Evolutionary conservation across 352 stramenopile species (phyloP), one percentile per base, ranked within the genome.

Genomic region (Pythium folliculosum): DNA sequence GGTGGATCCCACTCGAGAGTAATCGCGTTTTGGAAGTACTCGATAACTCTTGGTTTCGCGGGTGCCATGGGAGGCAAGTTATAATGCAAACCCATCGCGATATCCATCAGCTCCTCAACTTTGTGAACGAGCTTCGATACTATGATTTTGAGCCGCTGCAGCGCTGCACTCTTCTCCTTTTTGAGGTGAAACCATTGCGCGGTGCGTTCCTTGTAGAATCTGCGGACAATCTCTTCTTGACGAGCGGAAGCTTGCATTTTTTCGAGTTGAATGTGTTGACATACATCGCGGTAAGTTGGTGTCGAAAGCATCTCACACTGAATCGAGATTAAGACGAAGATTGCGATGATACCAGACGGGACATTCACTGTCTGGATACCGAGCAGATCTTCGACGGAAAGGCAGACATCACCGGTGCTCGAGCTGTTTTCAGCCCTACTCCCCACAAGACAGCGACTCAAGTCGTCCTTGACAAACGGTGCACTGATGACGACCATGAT

Each of bases 101-200:
- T 95, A 58, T 96, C 88, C 86, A 96, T 94, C 43, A 96, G 78
- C 59, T 96, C 88, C 69, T 94, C 85, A 9, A 95, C 85, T 55
- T 95, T 95, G 61, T 96, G 86, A 0, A 96, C 88, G 1, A 95
- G 74, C 63, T 94, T 95, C 0, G 85, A 94, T 6, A 96, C 88
- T 58, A 95, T 95, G 7, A 94, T 83, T 55, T 94, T 95, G 13
- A 96, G 78, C 1, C 87, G 82, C 61, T 92, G 81, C 57, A 96
- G 84, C 0, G 84, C 87, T 13, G 84, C 77, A 55, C 86, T 90
- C 62, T 96, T 96, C 37, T 94, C 85, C 45, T 88, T 89, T 66
- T 96, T 96, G 45, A 96, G 75, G 4, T 66, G 62, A 60, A 89
- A 86, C 86, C 88, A 96, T 60, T 85, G 80, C 19, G 78, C 79